Conservation (phyloP, 441 rosid genomes). For the Flueggea neowawraea region DNA sequence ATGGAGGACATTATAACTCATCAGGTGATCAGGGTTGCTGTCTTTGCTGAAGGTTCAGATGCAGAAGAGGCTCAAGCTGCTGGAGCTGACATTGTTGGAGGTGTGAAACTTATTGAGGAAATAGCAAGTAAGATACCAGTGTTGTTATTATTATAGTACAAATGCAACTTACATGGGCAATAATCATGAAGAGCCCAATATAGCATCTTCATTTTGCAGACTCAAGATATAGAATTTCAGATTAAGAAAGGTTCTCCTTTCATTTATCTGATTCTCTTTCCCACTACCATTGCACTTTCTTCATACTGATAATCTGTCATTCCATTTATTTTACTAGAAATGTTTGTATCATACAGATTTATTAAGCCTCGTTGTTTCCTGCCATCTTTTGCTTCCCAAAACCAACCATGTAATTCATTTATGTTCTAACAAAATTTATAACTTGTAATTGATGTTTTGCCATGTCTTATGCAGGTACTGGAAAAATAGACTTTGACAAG, state of each 20-base stretch:
- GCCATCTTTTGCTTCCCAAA: too few species aligned
- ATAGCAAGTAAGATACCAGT: constrained; percentile 51
- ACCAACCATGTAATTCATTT: neutral
- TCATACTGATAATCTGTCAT: too few species aligned
- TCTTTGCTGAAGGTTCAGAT: constrained; percentile 91
- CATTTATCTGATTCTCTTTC: too few species aligned
- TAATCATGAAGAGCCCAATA: too few species aligned
- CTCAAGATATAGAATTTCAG: neutral
- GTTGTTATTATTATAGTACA: constrained; percentile 4
- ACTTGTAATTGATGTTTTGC: constrained; percentile 4
- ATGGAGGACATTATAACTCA: constrained; percentile 12
- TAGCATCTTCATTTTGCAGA: constrained; percentile 5
- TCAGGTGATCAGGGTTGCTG: constrained; percentile 85
- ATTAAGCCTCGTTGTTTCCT: too few species aligned
- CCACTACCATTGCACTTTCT: too few species aligned
- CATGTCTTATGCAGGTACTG: constrained; percentile 46
- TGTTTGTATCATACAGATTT: too few species aligned
- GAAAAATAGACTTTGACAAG: constrained; percentile 78
- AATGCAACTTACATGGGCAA: too few species aligned
- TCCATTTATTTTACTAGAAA: too few species aligned
- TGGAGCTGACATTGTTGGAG: constrained; percentile 98
- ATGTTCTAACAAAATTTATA: neutral
- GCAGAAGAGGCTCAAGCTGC: constrained; percentile 98
- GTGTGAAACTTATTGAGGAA: constrained; percentile 80
- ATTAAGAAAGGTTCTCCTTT: neutral